A percentile compares a stretch with the other conserved stretches of the same genome.
Evolutionary conservation across 768 basidiomycete species (phyloP).

Genomic region (Auricularia cornea): DNA sequence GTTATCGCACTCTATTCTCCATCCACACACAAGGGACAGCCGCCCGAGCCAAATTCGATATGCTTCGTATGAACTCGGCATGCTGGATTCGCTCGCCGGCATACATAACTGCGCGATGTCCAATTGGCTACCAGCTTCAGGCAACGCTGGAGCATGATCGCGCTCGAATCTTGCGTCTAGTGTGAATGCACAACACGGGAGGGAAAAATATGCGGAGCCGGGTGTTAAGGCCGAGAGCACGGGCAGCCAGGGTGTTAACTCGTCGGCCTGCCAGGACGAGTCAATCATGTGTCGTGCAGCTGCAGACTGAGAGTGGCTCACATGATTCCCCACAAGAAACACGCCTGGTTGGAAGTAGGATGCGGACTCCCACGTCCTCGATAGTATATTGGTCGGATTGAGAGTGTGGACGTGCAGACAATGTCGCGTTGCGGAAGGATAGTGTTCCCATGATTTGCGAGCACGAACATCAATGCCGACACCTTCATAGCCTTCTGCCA

Average conservation of each 20-base stretch:
- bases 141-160: slow-evolving; percentile 25
- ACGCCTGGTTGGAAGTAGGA: slow-evolving; percentile 34
- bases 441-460: slow-evolving; percentile 76
- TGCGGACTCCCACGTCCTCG: not conserved
- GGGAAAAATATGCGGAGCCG: slow-evolving; percentile 65
- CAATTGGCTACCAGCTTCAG: slow-evolving; percentile 17
- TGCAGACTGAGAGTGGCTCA: not conserved
- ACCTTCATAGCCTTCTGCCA: slow-evolving; percentile 76
- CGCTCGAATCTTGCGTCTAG: slow-evolving; percentile 63
- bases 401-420: slow-evolving; percentile 62
- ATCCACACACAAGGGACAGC: slow-evolving; percentile 66
- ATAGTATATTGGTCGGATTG: slow-evolving; percentile 42
- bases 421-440: slow-evolving; percentile 53
- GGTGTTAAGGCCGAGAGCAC: slow-evolving; percentile 57
- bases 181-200: slow-evolving; percentile 87
- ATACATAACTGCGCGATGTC: slow-evolving; percentile 3
- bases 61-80: slow-evolving; percentile 62
- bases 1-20: slow-evolving; percentile 78
- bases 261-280: slow-evolving; percentile 48
- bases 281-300: not conserved
- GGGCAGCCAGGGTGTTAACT: slow-evolving; percentile 91
- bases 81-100: slow-evolving; percentile 25
- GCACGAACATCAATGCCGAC: slow-evolving; percentile 80
- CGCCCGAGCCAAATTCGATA: slow-evolving; percentile 85
- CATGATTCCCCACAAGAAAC: slow-evolving; percentile 89